Conservation (phyloP, 768 basidiomycete species). For the Xerocomellus dryophilus region DNA sequence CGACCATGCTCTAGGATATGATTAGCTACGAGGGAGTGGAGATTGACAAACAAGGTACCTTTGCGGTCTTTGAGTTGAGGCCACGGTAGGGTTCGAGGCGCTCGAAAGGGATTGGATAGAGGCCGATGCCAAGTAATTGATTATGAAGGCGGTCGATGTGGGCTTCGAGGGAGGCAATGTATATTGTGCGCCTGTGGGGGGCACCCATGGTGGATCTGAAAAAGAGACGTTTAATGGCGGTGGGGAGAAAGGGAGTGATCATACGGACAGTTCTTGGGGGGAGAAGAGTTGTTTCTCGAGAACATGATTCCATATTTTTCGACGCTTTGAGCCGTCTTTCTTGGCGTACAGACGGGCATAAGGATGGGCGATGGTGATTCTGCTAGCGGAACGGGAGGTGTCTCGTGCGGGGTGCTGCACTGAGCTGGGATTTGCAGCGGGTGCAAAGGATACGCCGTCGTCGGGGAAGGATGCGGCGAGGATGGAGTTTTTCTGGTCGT, state of each 20-base stretch:
- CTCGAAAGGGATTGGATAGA: constrained; percentile 54
- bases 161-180: constrained; percentile 68
- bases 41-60: constrained; percentile 40
- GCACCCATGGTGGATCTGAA: constrained; percentile 62
- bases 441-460: constrained; percentile 21
- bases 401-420: constrained; percentile 20
- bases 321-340: constrained; percentile 59
- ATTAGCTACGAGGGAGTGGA: background rate
- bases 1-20: constrained; percentile 60
- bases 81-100: constrained; percentile 63
- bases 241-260: background rate
- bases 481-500: constrained; percentile 1
- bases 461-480: constrained; percentile 19
- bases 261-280: constrained; percentile 60
- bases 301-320: constrained; percentile 76
- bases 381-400: constrained; percentile 15
- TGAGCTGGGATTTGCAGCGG: background rate
- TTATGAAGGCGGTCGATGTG: constrained; percentile 68
- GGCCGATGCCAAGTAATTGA: constrained; percentile 50
- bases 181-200: constrained; percentile 65
- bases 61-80: constrained; percentile 73
- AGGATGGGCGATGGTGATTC: constrained; percentile 52
- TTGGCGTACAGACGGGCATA: constrained; percentile 69
- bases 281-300: constrained; percentile 71
- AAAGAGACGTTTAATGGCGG: background rate